These are phyloP conservation scores for Dictyostelium brefeldianum DNA, from an alignment of 78 protist species.

Conservation along the genomic window DNA sequence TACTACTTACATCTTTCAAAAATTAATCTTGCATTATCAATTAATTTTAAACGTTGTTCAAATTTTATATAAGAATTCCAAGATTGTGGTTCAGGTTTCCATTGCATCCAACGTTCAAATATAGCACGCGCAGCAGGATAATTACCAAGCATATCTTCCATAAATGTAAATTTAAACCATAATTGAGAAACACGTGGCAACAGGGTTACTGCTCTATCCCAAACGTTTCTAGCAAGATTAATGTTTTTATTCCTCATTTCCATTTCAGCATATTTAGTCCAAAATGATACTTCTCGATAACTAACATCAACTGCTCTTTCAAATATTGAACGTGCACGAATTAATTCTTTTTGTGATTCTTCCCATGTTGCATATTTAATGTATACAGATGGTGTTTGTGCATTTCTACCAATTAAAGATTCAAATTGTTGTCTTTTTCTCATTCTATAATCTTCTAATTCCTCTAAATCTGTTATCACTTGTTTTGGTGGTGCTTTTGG, in stretches of 20 bases:
- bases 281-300: constrained; percentile 78
- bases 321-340: constrained; percentile 92
- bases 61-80: constrained; percentile 94
- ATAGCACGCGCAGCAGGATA: constrained; percentile 91
- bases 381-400: constrained; percentile 40
- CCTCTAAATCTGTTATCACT: constrained; percentile 95
- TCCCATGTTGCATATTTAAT: constrained; percentile 97
- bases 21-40: constrained; percentile 86
- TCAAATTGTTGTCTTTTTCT: constrained; percentile 91
- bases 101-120: constrained; percentile 98
- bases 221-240: constrained; percentile 98
- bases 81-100: constrained; percentile 91
- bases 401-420: constrained; percentile 40
- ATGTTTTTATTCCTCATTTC: constrained; percentile 95
- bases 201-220: constrained; percentile 96
- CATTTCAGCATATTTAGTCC: constrained; percentile 98
- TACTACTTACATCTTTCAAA: constrained; percentile 63
- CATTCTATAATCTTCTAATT: constrained; percentile 92
- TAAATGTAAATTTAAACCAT: constrained; percentile 96
- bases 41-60: constrained; percentile 89
- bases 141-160: constrained; percentile 98
- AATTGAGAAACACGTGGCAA: constrained; percentile 95
- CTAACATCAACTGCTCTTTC: constrained; percentile 95
- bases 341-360: constrained; percentile 92
- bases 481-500: constrained; percentile 87